phyloP scores from a whole-genome alignment of 75 land plant genomes.

The Sequoiadendron giganteum region DNA sequence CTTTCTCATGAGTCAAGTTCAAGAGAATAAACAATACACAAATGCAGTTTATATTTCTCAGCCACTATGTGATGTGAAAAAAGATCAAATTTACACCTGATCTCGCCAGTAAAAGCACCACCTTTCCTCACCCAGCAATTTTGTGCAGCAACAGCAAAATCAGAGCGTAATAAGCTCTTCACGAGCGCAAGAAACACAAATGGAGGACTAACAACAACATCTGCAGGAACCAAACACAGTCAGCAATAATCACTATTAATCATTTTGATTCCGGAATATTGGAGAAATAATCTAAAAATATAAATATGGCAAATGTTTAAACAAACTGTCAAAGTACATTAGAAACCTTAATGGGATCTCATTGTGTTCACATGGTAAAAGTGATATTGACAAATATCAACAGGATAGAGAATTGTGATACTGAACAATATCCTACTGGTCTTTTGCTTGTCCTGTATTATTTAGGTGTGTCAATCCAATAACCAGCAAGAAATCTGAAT shows the following conservation, averaged over 20 bases:
- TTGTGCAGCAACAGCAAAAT: conserved; percentile 86
- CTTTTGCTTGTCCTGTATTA: neutral
- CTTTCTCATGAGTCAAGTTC: neutral
- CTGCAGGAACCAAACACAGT: conserved; percentile 37
- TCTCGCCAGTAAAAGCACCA: conserved; percentile 93
- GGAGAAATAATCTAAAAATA: neutral
- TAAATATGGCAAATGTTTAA: neutral
- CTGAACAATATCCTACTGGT: neutral
- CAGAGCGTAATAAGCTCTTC: conserved; percentile 66
- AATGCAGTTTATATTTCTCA: neutral
- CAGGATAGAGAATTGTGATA: neutral
- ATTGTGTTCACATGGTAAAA: neutral
- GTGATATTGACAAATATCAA: neutral
- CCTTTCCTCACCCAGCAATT: conserved; percentile 96
- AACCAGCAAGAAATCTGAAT: neutral
- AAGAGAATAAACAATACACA: neutral
- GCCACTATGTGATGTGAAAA: neutral
- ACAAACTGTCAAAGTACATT: neutral
- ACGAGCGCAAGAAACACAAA: conserved; percentile 76
- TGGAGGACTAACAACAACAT: conserved; percentile 81
- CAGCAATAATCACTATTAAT: neutral
- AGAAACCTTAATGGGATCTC: neutral
- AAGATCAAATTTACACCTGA: conserved; percentile 52
- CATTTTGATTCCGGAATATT: neutral
- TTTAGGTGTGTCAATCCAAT: neutral